Percentiles rank a stretch among this genome's conserved stretches.
Evolutionary conservation across 2,329 filamentous ascomycete species (phyloP).

Genomic region (Pyricularia sp.): DNA sequence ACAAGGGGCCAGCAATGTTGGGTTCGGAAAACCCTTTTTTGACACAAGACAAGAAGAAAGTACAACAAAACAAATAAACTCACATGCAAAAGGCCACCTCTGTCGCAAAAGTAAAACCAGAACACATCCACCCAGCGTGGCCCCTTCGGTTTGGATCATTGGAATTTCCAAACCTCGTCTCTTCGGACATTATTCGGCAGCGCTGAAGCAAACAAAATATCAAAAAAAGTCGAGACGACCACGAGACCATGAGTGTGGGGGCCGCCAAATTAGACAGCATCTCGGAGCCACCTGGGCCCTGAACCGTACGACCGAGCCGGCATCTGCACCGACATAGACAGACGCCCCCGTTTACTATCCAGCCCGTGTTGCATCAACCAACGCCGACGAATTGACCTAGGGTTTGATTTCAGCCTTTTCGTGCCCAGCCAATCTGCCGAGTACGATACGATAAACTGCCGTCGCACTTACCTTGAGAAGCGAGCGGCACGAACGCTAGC

Average conservation of each 20-base stretch:
- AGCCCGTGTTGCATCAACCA: neutral
- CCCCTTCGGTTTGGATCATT: neutral
- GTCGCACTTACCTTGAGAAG: neutral
- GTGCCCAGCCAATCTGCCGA: neutral
- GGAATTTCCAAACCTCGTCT: neutral
- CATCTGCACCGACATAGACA: neutral
- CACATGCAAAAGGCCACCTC: neutral
- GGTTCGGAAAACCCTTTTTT: neutral
- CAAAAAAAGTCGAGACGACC: neutral
- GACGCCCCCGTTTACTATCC: neutral
- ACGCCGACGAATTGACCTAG: neutral
- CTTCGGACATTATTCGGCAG: neutral
- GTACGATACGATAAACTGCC: neutral
- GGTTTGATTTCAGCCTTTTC: neutral
- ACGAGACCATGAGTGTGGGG: constrained; percentile 4
- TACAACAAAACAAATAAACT: neutral
- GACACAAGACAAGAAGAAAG: neutral
- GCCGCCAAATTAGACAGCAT: neutral
- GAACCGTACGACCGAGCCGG: neutral
- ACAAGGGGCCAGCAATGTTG: neutral
- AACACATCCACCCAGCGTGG: neutral
- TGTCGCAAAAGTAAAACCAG: neutral
- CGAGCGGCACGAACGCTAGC: neutral
- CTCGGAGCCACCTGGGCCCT: constrained; percentile 1
- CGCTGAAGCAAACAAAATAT: neutral